A percentile compares a stretch with the other conserved stretches of the same genome.
phyloP scores from a whole-genome alignment of 1,284 basidiomycete species.

The Cutaneotrichosporon cavernicola region DNA sequence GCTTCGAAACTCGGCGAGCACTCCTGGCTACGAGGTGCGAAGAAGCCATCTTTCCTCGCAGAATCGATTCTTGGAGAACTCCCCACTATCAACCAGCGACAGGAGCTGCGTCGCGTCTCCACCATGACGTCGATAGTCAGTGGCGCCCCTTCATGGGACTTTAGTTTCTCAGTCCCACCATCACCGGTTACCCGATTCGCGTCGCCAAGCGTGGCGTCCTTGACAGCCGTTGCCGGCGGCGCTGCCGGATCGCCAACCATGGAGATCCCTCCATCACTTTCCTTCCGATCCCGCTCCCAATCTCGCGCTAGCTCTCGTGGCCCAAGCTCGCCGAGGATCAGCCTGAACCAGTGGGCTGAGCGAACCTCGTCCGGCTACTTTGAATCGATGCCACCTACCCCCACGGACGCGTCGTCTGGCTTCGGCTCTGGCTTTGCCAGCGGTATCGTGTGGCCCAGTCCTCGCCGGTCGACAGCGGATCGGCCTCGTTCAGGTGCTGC shows the following conservation, averaged over 20 bases:
- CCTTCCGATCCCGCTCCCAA: conserved; percentile 12
- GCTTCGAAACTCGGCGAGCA: conserved; percentile 34
- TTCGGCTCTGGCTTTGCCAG: conserved; percentile 1
- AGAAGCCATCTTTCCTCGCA: conserved; percentile 38
- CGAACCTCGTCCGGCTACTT: conserved; percentile 19
- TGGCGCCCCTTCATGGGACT: conserved; percentile 46
- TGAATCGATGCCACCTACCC: conserved; percentile 24
- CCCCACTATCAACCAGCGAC: conserved; percentile 36
- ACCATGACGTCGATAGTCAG: conserved; percentile 38
- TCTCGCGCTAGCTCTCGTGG: conserved; percentile 24
- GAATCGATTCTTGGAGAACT: conserved; percentile 36
- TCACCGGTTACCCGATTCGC: conserved; percentile 30
- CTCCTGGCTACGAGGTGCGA: conserved; percentile 38
- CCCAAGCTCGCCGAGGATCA: conserved; percentile 34
- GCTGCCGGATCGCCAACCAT: conserved; percentile 4
- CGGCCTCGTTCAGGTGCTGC: background rate
- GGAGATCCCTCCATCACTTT: conserved; percentile 22
- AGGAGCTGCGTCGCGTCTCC: conserved; percentile 44
- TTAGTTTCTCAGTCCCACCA: conserved; percentile 34
- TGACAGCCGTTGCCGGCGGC: conserved; percentile 5
- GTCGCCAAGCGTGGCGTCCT: conserved; percentile 18
- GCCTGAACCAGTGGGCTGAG: conserved; percentile 45
- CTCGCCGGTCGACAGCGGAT: background rate
- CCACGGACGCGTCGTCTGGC: conserved; percentile 6
- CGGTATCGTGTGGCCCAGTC: conserved; percentile 7